These are phyloP conservation scores for Abrus precatorius DNA, from an alignment of 306 rosid genomes.

Conservation along the genomic window DNA sequence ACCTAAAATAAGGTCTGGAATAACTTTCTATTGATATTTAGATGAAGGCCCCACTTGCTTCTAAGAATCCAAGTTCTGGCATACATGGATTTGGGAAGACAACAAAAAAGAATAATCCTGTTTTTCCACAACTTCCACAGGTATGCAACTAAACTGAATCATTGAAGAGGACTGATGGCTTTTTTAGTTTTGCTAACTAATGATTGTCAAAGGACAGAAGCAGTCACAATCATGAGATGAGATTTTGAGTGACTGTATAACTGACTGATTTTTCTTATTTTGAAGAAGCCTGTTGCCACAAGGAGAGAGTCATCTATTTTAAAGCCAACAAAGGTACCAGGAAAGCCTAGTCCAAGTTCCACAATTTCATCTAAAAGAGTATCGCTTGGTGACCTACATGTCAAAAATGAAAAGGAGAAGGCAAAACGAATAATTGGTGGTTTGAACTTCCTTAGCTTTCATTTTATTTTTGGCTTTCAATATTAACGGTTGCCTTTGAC, in stretches of 20 bases:
- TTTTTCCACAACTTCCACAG: slow-evolving; percentile 67
- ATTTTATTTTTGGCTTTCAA: slow-evolving; percentile 7
- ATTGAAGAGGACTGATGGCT: slow-evolving; percentile 21
- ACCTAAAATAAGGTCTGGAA: slow-evolving; percentile 11
- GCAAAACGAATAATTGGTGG: slow-evolving; percentile 66
- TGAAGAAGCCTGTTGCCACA: slow-evolving; percentile 56
- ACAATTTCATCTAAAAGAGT: slow-evolving; percentile 69
- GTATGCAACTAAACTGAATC: slow-evolving; percentile 49
- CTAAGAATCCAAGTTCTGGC: slow-evolving; percentile 64
- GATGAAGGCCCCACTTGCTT: slow-evolving; percentile 60
- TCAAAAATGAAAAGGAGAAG: slow-evolving; percentile 61
- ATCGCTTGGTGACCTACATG: slow-evolving; percentile 61
- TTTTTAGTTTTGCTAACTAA: slow-evolving; percentile 23
- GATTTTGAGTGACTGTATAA: slow-evolving; percentile 20
- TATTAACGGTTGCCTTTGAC: slow-evolving; percentile 1
- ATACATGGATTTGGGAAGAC: slow-evolving; percentile 64
- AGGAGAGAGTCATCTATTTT: slow-evolving; percentile 62
- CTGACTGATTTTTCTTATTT: slow-evolving; percentile 44
- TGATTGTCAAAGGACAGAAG: slow-evolving; percentile 18
- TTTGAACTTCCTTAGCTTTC: slow-evolving; percentile 47
- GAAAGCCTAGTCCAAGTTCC: slow-evolving; percentile 67
- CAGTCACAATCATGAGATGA: slow-evolving; percentile 9
- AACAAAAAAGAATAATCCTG: slow-evolving; percentile 60
- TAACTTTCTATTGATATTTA: slow-evolving; percentile 49
- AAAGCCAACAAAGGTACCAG: slow-evolving; percentile 65